Evolutionary conservation across 257 asterid species (phyloP).

Genomic region (Oldenlandia corymbosa): DNA sequence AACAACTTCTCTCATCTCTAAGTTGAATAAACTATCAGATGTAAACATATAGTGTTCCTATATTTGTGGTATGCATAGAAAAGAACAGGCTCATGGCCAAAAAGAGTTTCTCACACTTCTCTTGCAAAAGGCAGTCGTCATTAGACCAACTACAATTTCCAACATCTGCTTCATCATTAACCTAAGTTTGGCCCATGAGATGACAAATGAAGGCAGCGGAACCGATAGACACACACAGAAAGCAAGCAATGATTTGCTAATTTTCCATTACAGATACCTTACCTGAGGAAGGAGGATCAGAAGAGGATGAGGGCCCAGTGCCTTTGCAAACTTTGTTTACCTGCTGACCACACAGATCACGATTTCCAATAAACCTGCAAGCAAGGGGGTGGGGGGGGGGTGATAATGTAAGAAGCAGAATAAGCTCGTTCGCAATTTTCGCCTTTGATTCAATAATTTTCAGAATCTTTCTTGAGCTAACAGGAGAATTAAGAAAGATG

Average conservation of each 20-base stretch:
- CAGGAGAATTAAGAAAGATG: no score
- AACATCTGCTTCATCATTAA: not conserved
- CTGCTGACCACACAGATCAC: slow-evolving; percentile 87
- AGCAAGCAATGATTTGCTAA: not conserved
- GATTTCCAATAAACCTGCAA: slow-evolving; percentile 82
- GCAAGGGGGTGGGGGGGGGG: slow-evolving; percentile 2
- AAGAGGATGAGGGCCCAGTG: slow-evolving; percentile 37
- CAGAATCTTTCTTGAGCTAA: no score
- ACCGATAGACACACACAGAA: not conserved
- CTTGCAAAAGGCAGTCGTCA: not conserved
- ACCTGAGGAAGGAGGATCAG: slow-evolving; percentile 53
- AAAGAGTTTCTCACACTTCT: not conserved
- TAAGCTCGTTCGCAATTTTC: not conserved
- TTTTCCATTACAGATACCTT: slow-evolving; percentile 8
- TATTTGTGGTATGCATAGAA: not conserved
- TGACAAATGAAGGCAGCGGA: not conserved
- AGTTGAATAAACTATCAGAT: not conserved
- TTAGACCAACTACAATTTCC: not conserved
- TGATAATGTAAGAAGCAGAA: not conserved
- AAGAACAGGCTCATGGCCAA: not conserved
- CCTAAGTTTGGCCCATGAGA: not conserved
- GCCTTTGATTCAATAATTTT: not conserved
- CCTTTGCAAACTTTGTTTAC: slow-evolving; percentile 45
- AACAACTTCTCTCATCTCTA: not conserved
- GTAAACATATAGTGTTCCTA: not conserved